Conservation (phyloP, 306 rosid species). For the Senna tora region DNA sequence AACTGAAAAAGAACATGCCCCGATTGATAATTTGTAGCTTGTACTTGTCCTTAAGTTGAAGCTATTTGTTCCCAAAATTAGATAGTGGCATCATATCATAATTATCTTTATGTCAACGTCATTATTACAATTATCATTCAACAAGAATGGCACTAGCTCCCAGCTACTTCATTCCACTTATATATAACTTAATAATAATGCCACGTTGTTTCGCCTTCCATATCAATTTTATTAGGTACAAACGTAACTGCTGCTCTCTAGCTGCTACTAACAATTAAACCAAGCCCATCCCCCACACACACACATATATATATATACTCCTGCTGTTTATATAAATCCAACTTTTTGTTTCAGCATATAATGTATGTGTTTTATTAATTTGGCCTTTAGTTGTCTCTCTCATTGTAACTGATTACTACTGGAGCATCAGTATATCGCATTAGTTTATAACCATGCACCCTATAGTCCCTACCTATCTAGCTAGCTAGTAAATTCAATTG, state of each 20-base stretch:
- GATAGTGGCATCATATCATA: constrained; percentile 34
- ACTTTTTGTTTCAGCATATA: neutral
- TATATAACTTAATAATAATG: no score
- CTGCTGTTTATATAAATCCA: neutral
- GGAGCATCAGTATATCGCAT: no score
- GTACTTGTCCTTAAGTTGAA: constrained; percentile 38
- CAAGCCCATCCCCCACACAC: no score
- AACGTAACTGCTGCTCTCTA: constrained; percentile 13
- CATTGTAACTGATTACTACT: no score
- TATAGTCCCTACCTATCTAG: no score
- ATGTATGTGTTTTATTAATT: neutral
- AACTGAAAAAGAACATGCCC: constrained; percentile 39
- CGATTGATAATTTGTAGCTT: constrained; percentile 43
- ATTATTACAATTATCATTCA: constrained; percentile 42
- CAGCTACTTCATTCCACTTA: constrained; percentile 29
- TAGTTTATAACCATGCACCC: no score
- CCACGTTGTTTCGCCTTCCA: constrained; percentile 22
- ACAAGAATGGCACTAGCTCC: constrained; percentile 1
- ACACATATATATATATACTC: no score
- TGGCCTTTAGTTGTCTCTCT: constrained; percentile 23
- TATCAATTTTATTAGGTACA: constrained; percentile 32
- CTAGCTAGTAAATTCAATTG: neutral
- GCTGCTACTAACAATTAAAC: constrained; percentile 29
- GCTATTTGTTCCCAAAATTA: constrained; percentile 15
- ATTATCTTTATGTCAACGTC: constrained; percentile 42